A percentile compares a stretch with the other conserved stretches of the same genome.
phyloP scores from a whole-genome alignment of 2,329 filamentous ascomycete genomes.

The Nemania sp. region DNA sequence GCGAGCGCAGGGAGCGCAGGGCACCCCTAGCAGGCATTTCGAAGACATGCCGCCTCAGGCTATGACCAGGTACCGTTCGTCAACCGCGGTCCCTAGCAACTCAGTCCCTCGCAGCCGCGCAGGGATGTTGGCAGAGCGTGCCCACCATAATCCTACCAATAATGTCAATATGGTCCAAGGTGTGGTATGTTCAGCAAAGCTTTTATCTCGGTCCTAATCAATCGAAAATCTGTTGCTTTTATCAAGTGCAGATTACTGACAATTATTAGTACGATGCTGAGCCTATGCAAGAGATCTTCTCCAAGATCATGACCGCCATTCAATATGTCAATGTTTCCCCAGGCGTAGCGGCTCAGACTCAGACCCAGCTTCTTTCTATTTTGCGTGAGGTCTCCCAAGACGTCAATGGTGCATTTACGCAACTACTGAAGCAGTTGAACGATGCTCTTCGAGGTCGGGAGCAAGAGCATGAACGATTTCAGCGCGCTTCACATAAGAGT shows the following conservation, averaged over 20 bases:
- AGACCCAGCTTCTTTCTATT: constrained; percentile 24
- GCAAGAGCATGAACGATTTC: constrained; percentile 21
- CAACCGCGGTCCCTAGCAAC: not conserved
- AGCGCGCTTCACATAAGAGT: constrained; percentile 16
- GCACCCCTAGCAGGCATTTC: constrained; percentile 17
- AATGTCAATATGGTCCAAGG: not conserved
- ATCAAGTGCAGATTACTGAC: not conserved
- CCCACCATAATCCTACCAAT: not conserved
- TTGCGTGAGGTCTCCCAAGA: constrained; percentile 31
- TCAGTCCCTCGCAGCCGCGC: constrained; percentile 12
- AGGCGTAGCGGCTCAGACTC: constrained; percentile 21
- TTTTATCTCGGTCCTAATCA: too few species aligned
- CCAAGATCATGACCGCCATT: constrained; percentile 24
- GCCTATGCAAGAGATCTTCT: constrained; percentile 15
- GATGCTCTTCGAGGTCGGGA: constrained; percentile 9
- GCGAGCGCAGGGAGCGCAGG: too few species aligned
- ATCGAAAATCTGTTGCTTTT: not conserved
- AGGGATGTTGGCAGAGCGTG: not conserved
- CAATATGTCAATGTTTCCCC: constrained; percentile 30
- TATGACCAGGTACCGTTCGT: constrained; percentile 11
- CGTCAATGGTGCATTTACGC: constrained; percentile 13
- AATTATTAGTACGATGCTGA: constrained; percentile 2
- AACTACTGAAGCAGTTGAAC: constrained; percentile 27
- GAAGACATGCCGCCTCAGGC: not conserved
- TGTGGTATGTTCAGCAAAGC: constrained; percentile 10